Evolutionary conservation across 352 stramenopile genomes (phyloP), one percentile per base, ranked within the genome.

Genomic region (Peronospora farinosa): DNA sequence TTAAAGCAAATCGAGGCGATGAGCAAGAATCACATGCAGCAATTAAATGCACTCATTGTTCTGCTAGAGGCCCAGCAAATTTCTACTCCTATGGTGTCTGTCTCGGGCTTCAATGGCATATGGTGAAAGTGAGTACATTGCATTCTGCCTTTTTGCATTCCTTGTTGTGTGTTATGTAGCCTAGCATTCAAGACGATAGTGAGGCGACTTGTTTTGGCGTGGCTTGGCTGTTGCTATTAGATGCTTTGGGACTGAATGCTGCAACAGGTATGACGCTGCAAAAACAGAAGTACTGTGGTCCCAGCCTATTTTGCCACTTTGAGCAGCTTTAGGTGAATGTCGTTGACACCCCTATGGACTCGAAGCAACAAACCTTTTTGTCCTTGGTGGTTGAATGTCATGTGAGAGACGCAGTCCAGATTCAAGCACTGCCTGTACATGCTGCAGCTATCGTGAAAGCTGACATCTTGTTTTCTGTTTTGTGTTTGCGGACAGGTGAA

Each of bases 101-200:
- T 31, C 43, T 60, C 41, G 41, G 37, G 52, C 17, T 46, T 47
- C 39, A 43, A 52, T 25, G 40, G 37, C 40, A 32, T 43, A 49
- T 47, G 55, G 47, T 65, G 55, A 50, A 65, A 66, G 57, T 63
- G 47, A 63, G 57, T 63, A 66, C 53, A 69, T 54, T 69, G 47
- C 57, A 54, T 66, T 63, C 27, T 55, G 21, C 19, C 16, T n/a
- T 51, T 66, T 60, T 66, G 53, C 38, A 52, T 61, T 60, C 23
- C n/a, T 15, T 30, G 9, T 28, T 41, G 43, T 40, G 41, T 48
- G 32, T 62, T 61, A 36, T 54, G 37, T 51, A 47, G 31, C 27
- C 16, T 51, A 23, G 32, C 37, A 59, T 27, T 50, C 41, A 1
- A 49, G 45, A 17, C 6, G 17, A 48, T 42, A 40, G 33, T 21